Evolutionary conservation across 2,329 filamentous ascomycete species (phyloP).

Genomic region (Boeremia exigua): DNA sequence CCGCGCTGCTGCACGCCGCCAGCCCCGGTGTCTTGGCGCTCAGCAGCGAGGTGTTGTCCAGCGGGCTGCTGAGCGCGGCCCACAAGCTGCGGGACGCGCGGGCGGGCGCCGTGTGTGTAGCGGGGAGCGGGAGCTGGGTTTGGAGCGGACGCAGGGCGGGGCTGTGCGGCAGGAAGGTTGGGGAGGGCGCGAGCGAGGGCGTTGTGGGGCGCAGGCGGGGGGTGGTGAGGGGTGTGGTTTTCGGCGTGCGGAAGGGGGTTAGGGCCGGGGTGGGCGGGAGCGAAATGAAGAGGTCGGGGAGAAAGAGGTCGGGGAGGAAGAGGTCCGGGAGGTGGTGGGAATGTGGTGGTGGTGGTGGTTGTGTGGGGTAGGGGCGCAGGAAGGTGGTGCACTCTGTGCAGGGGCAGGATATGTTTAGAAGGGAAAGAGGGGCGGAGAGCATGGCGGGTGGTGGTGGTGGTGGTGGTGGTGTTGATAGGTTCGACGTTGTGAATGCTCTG

Average conservation of each 20-base stretch:
- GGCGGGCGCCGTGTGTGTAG: background rate
- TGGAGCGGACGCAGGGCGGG: background rate
- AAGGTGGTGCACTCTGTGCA: slow-evolving; percentile 22
- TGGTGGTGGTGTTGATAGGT: background rate
- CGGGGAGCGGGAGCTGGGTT: background rate
- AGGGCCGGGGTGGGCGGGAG: background rate
- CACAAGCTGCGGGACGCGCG: background rate
- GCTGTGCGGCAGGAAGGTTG: background rate
- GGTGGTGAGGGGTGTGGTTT: background rate
- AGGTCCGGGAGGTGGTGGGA: no score
- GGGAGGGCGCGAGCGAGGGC: background rate
- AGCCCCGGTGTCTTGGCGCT: slow-evolving; percentile 8
- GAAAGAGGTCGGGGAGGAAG: background rate
- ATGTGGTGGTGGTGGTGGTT: background rate
- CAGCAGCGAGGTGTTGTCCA: background rate
- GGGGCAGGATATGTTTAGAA: slow-evolving; percentile 20
- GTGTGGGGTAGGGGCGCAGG: slow-evolving; percentile 15
- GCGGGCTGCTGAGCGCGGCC: background rate
- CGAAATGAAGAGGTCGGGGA: background rate
- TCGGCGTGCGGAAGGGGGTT: background rate
- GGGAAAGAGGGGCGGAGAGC: background rate
- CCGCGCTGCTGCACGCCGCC: background rate
- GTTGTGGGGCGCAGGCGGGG: background rate
- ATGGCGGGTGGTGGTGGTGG: background rate
- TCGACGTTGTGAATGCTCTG: background rate